Evolutionary conservation across 1,284 basidiomycete genomes (phyloP).

Genomic region (Ustilago bromivora): DNA sequence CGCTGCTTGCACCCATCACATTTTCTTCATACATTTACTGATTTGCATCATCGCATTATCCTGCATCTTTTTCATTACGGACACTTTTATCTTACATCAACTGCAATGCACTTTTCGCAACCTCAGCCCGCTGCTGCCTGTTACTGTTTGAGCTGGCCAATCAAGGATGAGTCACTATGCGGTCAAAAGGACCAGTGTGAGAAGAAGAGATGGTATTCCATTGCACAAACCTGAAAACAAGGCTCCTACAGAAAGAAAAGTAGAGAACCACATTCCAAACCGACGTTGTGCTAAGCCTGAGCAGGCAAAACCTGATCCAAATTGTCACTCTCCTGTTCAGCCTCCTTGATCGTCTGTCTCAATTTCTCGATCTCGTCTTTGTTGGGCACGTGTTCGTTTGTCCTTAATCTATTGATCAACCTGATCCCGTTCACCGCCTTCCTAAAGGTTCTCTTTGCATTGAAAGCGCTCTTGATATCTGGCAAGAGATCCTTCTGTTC

Average conservation of each 20-base stretch:
- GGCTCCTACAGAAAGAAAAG: no score
- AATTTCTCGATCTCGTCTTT: conserved; percentile 49
- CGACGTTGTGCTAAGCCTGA: background rate
- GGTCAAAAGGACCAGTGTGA: background rate
- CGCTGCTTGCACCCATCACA: conserved; percentile 3
- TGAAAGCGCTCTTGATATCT: conserved; percentile 69
- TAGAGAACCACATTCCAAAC: no score
- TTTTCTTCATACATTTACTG: background rate
- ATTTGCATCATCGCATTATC: background rate
- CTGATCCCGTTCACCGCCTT: conserved; percentile 68
- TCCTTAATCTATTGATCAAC: conserved; percentile 55
- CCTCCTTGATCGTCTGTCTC: conserved; percentile 48
- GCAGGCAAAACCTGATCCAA: conserved; percentile 47
- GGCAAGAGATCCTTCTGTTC: conserved; percentile 66
- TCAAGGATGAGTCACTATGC: no score
- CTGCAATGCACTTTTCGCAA: background rate
- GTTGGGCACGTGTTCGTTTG: conserved; percentile 43
- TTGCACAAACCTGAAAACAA: conserved; percentile 2
- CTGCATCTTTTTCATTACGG: conserved; percentile 15
- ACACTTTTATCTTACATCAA: conserved; percentile 6
- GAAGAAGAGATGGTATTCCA: conserved; percentile 4
- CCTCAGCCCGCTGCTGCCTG: background rate
- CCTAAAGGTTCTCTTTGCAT: conserved; percentile 66
- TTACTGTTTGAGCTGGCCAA: no score
- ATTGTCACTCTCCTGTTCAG: conserved; percentile 49